These are phyloP conservation scores for Dactylellina parvicollis DNA, from an alignment of 2,329 filamentous ascomycete species.

Conservation along the genomic window DNA sequence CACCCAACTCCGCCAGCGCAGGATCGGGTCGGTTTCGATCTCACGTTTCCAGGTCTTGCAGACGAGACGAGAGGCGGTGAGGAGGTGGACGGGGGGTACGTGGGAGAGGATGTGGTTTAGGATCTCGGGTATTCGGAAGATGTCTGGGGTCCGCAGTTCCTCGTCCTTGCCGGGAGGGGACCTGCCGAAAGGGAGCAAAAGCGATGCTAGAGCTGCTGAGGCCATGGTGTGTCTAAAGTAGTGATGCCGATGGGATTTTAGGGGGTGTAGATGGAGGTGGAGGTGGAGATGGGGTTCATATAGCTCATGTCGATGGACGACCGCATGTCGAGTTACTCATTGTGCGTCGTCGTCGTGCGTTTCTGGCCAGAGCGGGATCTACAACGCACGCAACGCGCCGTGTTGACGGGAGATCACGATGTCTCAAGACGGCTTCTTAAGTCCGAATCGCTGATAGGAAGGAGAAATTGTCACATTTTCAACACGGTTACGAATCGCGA, in stretches of 20 bases:
- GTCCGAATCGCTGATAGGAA: too few species aligned
- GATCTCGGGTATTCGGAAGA: slow-evolving; percentile 38
- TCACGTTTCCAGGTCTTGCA: slow-evolving; percentile 31
- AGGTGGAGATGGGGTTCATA: background rate
- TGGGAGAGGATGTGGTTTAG: slow-evolving; percentile 31
- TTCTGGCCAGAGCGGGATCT: background rate
- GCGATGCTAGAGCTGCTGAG: background rate
- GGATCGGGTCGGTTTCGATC: slow-evolving; percentile 33
- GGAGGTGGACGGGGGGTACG: slow-evolving; percentile 24
- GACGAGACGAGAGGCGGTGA: slow-evolving; percentile 20
- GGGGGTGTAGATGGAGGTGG: background rate
- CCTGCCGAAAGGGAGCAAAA: background rate
- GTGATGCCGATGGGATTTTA: background rate
- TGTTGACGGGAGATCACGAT: background rate
- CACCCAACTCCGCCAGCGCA: slow-evolving; percentile 30
- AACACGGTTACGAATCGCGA: too few species aligned
- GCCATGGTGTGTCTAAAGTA: background rate
- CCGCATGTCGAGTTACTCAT: background rate
- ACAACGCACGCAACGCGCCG: background rate
- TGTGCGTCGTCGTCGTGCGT: background rate
- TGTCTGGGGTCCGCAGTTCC: background rate
- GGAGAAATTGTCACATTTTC: too few species aligned
- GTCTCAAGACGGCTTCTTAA: too few species aligned
- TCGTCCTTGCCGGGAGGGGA: background rate
- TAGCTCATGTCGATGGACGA: background rate